Percentiles rank a stretch among this genome's conserved stretches.
Conservation (phyloP, 2,329 filamentous ascomycete species). For the Nothophoma quercina region DNA sequence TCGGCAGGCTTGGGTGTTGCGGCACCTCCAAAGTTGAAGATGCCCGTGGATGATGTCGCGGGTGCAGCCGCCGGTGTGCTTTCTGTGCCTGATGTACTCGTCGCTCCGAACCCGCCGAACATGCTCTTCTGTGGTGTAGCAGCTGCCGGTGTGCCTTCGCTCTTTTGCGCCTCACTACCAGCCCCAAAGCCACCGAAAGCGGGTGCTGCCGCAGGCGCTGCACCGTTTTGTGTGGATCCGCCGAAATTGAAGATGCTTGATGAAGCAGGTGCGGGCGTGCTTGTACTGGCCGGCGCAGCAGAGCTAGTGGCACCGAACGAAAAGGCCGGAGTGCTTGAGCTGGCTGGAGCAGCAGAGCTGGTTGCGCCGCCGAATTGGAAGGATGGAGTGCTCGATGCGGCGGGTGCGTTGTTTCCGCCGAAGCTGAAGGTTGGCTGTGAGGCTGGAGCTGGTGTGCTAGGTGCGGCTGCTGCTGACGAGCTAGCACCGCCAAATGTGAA, state of each 20-base stretch:
- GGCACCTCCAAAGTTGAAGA: constrained; percentile 29
- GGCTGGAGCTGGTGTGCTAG: constrained; percentile 24
- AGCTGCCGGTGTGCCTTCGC: constrained; percentile 11
- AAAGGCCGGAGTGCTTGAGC: constrained; percentile 16
- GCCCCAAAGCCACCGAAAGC: constrained; percentile 29
- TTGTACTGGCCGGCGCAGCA: constrained; percentile 20
- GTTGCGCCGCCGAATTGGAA: constrained; percentile 29
- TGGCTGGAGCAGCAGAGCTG: constrained; percentile 19
- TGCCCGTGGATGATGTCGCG: constrained; percentile 9
- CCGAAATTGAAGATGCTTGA: constrained; percentile 28
- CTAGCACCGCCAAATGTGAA: constrained; percentile 21
- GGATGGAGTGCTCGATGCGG: constrained; percentile 14
- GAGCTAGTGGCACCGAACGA: constrained; percentile 27
- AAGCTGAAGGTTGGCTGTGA: constrained; percentile 18
- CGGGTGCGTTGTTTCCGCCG: constrained; percentile 14
- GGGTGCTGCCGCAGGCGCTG: constrained; percentile 21
- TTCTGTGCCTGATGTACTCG: constrained; percentile 21
- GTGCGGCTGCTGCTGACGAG: constrained; percentile 20
- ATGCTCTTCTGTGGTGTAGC: constrained; percentile 17
- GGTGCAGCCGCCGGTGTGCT: constrained; percentile 20
- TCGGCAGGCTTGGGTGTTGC: constrained; percentile 18
- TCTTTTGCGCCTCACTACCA: constrained; percentile 19
- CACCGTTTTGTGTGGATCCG: constrained; percentile 14
- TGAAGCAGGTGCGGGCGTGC: constrained; percentile 24
- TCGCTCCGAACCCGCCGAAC: constrained; percentile 23